Conservation (phyloP, 1,284 basidiomycete genomes). For the Trametes versicolor region DNA sequence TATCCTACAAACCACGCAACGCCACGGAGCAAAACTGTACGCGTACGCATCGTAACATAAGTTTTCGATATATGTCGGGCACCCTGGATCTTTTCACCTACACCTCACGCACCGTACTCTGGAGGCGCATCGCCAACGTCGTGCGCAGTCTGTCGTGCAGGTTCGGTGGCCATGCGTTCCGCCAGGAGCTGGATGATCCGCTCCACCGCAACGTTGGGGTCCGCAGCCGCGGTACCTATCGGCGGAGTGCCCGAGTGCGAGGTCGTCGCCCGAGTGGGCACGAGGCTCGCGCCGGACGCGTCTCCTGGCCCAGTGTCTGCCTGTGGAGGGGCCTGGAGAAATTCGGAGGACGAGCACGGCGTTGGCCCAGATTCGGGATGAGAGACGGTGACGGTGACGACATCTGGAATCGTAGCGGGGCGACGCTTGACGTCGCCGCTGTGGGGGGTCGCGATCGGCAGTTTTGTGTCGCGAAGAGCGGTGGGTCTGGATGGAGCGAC, state of each 20-base stretch:
- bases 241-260: neutral
- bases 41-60: no score
- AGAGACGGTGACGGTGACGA: neutral
- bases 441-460: neutral
- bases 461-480: neutral
- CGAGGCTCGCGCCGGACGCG: neutral
- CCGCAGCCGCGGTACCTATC: neutral
- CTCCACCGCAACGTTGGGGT: slow-evolving; percentile 26
- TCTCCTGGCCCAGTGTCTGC: no score
- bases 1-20: no score
- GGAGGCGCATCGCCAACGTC: slow-evolving; percentile 23
- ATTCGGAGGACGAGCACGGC: neutral
- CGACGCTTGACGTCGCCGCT: neutral
- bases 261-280: neutral
- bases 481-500: neutral
- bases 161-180: slow-evolving; percentile 32
- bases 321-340: neutral
- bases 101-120: slow-evolving; percentile 25
- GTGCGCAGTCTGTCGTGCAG: neutral
- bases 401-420: neutral
- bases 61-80: no score
- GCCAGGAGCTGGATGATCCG: slow-evolving; percentile 38
- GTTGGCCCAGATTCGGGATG: neutral
- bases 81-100: neutral
- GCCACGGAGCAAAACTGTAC: no score